Percentiles rank a stretch among this genome's conserved stretches.
phyloP scores from a whole-genome alignment of 176 grass and related monocot species.

The Eragrostis nindensis region DNA sequence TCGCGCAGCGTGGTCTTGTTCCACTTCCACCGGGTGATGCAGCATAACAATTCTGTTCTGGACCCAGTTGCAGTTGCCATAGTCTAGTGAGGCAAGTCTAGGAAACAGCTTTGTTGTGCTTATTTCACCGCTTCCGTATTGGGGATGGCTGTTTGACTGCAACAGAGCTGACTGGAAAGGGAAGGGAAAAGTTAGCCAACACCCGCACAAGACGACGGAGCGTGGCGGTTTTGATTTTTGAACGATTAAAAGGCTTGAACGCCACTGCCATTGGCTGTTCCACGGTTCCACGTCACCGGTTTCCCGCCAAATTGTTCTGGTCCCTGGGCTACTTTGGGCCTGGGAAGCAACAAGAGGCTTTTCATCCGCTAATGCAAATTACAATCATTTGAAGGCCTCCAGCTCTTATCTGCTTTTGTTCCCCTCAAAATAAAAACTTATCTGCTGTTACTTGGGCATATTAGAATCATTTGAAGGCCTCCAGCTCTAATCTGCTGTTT shows the following conservation, averaged over 20 bases:
- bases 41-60: not conserved
- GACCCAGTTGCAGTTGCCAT: not conserved
- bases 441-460: too few species aligned
- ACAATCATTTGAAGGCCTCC: not conserved
- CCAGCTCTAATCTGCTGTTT: too few species aligned
- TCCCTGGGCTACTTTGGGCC: not conserved
- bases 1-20: too few species aligned
- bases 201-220: not conserved
- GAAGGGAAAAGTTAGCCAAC: not conserved
- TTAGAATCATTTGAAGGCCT: too few species aligned
- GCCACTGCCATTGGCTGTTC: not conserved
- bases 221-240: not conserved
- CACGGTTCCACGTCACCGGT: not conserved
- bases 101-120: not conserved
- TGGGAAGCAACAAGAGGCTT: not conserved
- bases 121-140: too few species aligned
- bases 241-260: not conserved
- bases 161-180: not conserved
- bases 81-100: not conserved
- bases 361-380: not conserved
- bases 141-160: too few species aligned
- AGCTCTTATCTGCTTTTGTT: not conserved
- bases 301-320: not conserved
- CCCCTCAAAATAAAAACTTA: too few species aligned
- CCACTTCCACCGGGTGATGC: not conserved